Percentiles rank a stretch among this genome's conserved stretches.
Evolutionary conservation across 2,329 filamentous ascomycete species (phyloP).

Genomic region (Rhynchosporium agropyri): DNA sequence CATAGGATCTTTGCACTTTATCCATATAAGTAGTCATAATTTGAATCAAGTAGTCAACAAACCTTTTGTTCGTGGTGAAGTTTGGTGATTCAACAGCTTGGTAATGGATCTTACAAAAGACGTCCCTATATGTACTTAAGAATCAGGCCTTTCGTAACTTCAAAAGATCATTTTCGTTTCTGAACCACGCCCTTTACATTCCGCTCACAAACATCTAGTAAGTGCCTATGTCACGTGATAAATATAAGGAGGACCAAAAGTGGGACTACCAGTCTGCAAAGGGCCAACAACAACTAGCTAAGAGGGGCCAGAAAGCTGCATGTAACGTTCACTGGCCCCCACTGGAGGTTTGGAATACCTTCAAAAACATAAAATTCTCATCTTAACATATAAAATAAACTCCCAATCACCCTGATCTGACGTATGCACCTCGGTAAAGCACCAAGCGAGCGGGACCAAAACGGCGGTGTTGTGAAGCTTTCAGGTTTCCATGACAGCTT

Average conservation of each 20-base stretch:
- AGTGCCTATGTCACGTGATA: conserved; percentile 1
- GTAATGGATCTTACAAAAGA: no score
- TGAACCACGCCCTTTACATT: no score
- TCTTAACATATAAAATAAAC: neutral
- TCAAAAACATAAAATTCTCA: neutral
- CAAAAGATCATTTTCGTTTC: no score
- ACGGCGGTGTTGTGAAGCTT: neutral
- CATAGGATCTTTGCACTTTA: neutral
- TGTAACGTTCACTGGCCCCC: conserved; percentile 1
- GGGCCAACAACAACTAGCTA: neutral
- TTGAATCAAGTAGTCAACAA: neutral
- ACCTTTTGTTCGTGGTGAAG: no score
- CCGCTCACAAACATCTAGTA: no score
- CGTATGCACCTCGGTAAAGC: conserved; percentile 14
- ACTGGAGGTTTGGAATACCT: neutral
- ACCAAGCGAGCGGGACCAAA: conserved; percentile 5
- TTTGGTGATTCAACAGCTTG: no score
- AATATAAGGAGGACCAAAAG: neutral
- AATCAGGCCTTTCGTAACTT: no score
- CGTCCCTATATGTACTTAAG: no score
- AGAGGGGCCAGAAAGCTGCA: neutral
- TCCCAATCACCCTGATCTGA: conserved; percentile 1
- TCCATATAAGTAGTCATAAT: neutral
- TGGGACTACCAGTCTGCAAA: neutral
- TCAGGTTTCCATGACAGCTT: neutral